Percentiles rank a stretch among this genome's conserved stretches.
phyloP scores from a whole-genome alignment of 805 yeast species.

The Candida vartiovaarae region DNA sequence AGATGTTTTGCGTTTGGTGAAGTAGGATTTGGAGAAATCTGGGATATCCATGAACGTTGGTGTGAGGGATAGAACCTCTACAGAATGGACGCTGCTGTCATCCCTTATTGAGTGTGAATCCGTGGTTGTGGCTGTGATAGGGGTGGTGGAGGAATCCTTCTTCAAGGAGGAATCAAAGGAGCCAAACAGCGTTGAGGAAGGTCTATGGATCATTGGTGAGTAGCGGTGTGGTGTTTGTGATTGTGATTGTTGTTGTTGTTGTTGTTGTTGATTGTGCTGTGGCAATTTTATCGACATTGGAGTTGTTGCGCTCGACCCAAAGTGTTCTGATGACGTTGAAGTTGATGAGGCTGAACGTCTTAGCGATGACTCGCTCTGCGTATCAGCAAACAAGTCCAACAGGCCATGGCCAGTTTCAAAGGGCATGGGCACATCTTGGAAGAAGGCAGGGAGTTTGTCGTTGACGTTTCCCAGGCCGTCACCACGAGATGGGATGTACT shows the following conservation, averaged over 20 bases:
- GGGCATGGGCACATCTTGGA: slow-evolving; percentile 28
- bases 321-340: neutral
- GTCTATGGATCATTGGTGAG: slow-evolving; percentile 4
- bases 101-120: neutral
- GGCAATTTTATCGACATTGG: neutral
- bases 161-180: slow-evolving; percentile 9
- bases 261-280: slow-evolving; percentile 1
- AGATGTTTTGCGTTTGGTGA: neutral
- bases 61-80: slow-evolving; percentile 33
- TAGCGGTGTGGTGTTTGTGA: slow-evolving; percentile 9
- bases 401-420: slow-evolving; percentile 32
- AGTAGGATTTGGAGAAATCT: neutral
- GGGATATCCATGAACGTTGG: slow-evolving; percentile 33
- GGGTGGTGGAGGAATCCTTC: neutral
- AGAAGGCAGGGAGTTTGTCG: slow-evolving; percentile 18
- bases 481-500: slow-evolving; percentile 26
- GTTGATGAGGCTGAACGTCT: slow-evolving; percentile 1
- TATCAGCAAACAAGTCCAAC: slow-evolving; percentile 29
- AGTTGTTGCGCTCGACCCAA: neutral
- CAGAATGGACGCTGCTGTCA: slow-evolving; percentile 12
- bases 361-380: neutral
- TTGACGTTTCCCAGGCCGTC: slow-evolving; percentile 26
- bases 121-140: neutral
- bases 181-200: slow-evolving; percentile 8
- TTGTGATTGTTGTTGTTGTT: slow-evolving; percentile 1